Evolutionary conservation across 495 filamentous ascomycete species (phyloP), one percentile per base, ranked within the genome.

Genomic region (Pyrenopolyporus hunteri): DNA sequence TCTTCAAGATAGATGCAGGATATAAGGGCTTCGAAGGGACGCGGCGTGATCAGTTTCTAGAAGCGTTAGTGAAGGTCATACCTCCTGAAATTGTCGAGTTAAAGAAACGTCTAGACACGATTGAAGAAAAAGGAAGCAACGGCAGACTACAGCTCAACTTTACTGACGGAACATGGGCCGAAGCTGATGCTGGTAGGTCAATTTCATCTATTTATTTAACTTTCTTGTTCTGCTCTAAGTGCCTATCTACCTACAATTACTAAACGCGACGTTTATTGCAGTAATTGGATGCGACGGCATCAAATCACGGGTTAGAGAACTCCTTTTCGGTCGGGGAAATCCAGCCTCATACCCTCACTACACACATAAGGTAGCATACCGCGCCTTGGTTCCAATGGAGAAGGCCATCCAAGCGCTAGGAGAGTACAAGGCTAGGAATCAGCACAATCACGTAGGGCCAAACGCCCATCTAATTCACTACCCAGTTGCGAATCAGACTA

Each of bases 361-460:
- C 57, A 76, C 75, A 4, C 73, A 79, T 44, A 80, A 82, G 63
- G 78, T 76, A 26, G 77, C 74, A 4, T 85, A 82, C 53, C 79
- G 83, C 1, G 78, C 75, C 7, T 33, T 85, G 32, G 68, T 84
- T 8, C 81, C 78, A 1, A 82, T 83, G 78, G 73, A 77, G 3
- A 73, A 78, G 36, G 82, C 80, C 3, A 70, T 76, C 23, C 67
- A 68, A 20, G 72, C 74, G 2, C 63, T 85, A 9, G 82, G 83
- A 2, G 73, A 82, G 23, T 72, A 82, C 36, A 68, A 75, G 32
- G 76, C 82, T 3, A 63, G 48, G 11, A 82, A 80, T 25, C 66
- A 71, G 35, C 68, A 71, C 52, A 80, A 78, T 70, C 77, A 78
- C 23, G 47, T 79, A 56, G 82, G 80, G 7, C 66, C 73, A 1